phyloP scores from a whole-genome alignment of 139 green algal genomes.

The Volvox reticuliferus region DNA sequence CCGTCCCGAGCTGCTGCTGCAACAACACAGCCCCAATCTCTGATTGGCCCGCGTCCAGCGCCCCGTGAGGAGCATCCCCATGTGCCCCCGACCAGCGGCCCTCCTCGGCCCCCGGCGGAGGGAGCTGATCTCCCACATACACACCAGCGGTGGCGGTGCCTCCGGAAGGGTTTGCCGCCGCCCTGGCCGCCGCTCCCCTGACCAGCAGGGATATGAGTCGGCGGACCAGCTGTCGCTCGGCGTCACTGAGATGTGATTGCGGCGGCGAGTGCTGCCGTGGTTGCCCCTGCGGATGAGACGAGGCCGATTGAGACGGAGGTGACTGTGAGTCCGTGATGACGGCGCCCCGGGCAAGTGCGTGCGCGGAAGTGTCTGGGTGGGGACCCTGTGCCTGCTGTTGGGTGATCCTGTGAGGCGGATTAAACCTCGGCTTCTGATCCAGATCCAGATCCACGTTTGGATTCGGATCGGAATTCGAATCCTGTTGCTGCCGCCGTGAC shows the following conservation, averaged over 20 bases:
- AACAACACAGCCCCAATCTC: not conserved
- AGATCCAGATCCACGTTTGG: not conserved
- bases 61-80: no score
- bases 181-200: not conserved
- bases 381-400: no score
- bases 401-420: no score
- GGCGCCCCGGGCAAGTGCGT: not conserved
- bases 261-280: not conserved
- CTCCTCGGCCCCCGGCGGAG: no score
- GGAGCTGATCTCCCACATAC: not conserved
- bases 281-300: not conserved
- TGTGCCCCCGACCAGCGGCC: not conserved
- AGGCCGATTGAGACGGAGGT: not conserved
- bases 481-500: not conserved
- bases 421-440: not conserved
- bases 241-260: not conserved
- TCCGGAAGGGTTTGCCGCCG: not conserved
- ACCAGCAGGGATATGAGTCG: constrained; percentile 2
- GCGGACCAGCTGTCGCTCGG: not conserved
- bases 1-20: not conserved
- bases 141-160: not conserved
- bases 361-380: no score
- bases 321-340: not conserved
- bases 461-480: not conserved
- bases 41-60: not conserved